phyloP scores from a whole-genome alignment of 2,329 filamentous ascomycete species.

The Furcasterigmium furcatum region DNA sequence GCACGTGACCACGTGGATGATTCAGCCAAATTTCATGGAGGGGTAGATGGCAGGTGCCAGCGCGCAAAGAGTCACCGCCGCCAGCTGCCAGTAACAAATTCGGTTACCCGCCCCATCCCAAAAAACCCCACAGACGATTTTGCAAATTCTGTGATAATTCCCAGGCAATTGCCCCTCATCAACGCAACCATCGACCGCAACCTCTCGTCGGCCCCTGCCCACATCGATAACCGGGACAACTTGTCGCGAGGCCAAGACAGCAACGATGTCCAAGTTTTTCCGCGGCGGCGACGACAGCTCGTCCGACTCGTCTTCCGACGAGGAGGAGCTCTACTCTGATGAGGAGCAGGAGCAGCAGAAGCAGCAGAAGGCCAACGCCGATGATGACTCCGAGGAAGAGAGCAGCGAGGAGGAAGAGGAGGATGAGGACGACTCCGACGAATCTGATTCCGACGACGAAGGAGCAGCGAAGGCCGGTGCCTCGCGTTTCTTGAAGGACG shows the following conservation, averaged over 20 bases:
- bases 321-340: conserved; percentile 89
- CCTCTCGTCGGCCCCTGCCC: not conserved
- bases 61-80: not conserved
- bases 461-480: conserved; percentile 68
- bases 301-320: conserved; percentile 90
- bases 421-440: conserved; percentile 46
- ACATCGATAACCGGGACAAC: not conserved
- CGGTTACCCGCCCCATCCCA: not conserved
- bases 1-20: not conserved
- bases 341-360: conserved; percentile 63
- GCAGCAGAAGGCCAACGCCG: conserved; percentile 42
- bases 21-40: not conserved
- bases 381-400: conserved; percentile 47
- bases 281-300: conserved; percentile 90
- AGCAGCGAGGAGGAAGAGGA: conserved; percentile 50
- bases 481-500: conserved; percentile 73
- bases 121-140: not conserved
- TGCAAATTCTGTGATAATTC: conserved; percentile 1
- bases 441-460: conserved; percentile 60
- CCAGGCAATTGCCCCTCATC: not conserved
- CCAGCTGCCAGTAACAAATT: not conserved
- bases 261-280: conserved; percentile 65
- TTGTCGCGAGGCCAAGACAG: not conserved
- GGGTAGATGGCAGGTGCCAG: not conserved
- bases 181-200: conserved; percentile 1